phyloP scores from a whole-genome alignment of 306 rosid species.

The Cyamopsis tetragonoloba region DNA sequence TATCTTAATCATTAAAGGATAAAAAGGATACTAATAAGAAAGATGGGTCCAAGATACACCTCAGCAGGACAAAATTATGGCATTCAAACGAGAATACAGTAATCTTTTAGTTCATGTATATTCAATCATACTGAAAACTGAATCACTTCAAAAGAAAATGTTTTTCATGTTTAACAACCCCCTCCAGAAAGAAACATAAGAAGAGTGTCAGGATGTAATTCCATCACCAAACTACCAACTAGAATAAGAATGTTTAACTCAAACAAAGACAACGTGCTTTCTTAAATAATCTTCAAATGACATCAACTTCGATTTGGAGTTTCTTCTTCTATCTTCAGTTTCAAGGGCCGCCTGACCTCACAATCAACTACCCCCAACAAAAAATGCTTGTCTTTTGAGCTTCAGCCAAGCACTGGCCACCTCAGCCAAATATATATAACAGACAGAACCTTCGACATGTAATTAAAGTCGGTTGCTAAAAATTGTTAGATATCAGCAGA shows the following conservation, averaged over 20 bases:
- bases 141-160: neutral
- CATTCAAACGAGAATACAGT: neutral
- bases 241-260: neutral
- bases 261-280: neutral
- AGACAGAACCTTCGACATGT: slow-evolving; percentile 1
- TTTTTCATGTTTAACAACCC: neutral
- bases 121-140: neutral
- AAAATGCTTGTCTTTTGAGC: neutral
- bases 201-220: neutral
- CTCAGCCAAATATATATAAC: neutral
- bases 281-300: slow-evolving; percentile 18
- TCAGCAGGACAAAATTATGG: neutral
- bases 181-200: neutral
- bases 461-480: neutral
- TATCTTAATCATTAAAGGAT: slow-evolving; percentile 1
- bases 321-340: neutral
- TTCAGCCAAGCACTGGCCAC: neutral
- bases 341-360: neutral
- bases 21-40: neutral
- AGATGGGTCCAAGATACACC: neutral
- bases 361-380: neutral
- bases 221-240: slow-evolving; percentile 3
- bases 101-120: neutral
- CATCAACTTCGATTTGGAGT: neutral
- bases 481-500: neutral